A percentile compares a stretch with the other conserved stretches of the same genome.
Conservation (phyloP, 257 asterid genomes). For the Scutellaria baicalensis region DNA sequence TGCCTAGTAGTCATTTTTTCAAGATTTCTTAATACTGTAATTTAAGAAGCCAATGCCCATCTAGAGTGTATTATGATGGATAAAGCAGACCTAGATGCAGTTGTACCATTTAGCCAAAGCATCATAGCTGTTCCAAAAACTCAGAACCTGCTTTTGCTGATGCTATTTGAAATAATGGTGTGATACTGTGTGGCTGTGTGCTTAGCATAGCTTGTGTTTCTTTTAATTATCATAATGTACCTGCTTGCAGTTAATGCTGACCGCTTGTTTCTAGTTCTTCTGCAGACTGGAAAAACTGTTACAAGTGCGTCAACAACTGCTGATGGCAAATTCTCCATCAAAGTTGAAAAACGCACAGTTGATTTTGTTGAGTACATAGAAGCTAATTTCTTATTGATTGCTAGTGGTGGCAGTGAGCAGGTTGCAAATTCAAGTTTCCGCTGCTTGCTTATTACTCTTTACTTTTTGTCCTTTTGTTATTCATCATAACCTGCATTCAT, state of each 20-base stretch:
- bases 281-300: constrained; percentile 80
- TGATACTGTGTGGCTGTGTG: background rate
- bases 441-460: constrained; percentile 7
- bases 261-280: constrained; percentile 37
- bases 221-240: background rate
- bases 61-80: background rate
- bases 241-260: constrained; percentile 23
- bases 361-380: constrained; percentile 51
- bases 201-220: background rate
- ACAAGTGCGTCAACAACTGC: constrained; percentile 51
- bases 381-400: constrained; percentile 71
- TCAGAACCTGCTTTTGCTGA: background rate
- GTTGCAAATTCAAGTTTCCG: constrained; percentile 29
- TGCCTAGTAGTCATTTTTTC: background rate
- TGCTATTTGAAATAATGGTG: background rate
- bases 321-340: constrained; percentile 54
- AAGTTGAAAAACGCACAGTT: constrained; percentile 63
- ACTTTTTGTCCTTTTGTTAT: constrained; percentile 1
- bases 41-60: background rate
- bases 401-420: constrained; percentile 94
- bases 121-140: background rate
- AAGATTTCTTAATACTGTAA: background rate
- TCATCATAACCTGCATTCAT: constrained; percentile 8
- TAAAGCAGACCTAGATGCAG: background rate
- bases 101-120: background rate